Evolutionary conservation across 139 green algal genomes (phyloP), one percentile per base, ranked within the genome.

Genomic region (Chlorella sp.): DNA sequence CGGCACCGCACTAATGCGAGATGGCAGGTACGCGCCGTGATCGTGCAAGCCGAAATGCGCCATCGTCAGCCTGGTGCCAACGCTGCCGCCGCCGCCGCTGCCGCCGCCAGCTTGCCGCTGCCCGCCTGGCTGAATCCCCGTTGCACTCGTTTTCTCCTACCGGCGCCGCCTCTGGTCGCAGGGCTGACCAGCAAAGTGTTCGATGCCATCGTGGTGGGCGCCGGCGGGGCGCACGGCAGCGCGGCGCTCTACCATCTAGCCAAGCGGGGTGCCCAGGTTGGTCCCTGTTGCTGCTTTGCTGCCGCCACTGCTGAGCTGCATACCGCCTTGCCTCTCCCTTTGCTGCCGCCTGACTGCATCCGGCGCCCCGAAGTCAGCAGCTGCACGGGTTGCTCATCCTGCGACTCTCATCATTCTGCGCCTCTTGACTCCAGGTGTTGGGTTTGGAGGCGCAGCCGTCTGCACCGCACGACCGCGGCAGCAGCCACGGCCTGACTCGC

Each of bases 121-220:
- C 51, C n/a, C 46, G 46, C 46, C 11, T 8, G 46, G 8, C 46
- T n/a, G n/a, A n/a, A n/a, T n/a, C n/a, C n/a, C n/a, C n/a, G n/a
- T n/a, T n/a, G n/a, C n/a, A n/a, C n/a, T n/a, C n/a, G n/a, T n/a
- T n/a, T n/a, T n/a, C n/a, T n/a, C n/a, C n/a, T n/a, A n/a, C n/a
- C n/a, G n/a, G n/a, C 16, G 14, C 51, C 51, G 24, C 14, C 48
- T 8, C 34, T 54, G 8, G 36, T 54, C 38, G 38, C 30, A 76
- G 69, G 38, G 4, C 69, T 64, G 73, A 44, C 19, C 65, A 81
- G 32, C 17, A 67, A 46, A 32, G 76, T 68, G 19, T 89, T 72
- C 38, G 90, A 95, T 43, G 87, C 68, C 0, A 92, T 95, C 30
- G 87, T 95, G 22, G 82, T 94, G 0, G 92, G 92, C 7, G 58